A percentile compares a stretch with the other conserved stretches of the same genome.
Evolutionary conservation across 2,329 filamentous ascomycete species (phyloP).

Genomic region (Stachybotrys elegans): DNA sequence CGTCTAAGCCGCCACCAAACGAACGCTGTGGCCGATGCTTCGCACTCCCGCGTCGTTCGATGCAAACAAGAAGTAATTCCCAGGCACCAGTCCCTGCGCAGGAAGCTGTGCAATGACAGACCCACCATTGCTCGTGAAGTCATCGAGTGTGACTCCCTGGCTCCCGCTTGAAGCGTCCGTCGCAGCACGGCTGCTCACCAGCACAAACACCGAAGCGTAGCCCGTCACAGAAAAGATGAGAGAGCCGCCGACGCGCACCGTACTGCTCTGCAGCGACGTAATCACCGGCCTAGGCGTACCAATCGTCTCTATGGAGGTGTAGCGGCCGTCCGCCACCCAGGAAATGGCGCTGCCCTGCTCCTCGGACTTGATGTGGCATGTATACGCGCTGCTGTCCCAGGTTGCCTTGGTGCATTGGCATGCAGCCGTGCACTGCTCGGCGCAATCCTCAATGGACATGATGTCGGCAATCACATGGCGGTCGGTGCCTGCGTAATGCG

Average conservation of each 20-base stretch:
- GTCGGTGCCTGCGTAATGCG: background rate
- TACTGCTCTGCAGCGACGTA: constrained; percentile 15
- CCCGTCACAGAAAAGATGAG: constrained; percentile 17
- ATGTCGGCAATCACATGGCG: background rate
- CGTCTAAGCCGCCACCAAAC: no score
- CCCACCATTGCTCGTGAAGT: constrained; percentile 16
- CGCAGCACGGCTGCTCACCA: constrained; percentile 43
- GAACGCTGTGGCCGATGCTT: constrained; percentile 38
- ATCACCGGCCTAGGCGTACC: no score
- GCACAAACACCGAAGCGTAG: constrained; percentile 24
- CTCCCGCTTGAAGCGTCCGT: constrained; percentile 56
- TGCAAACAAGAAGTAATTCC: constrained; percentile 50
- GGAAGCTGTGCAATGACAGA: constrained; percentile 38
- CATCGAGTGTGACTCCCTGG: constrained; percentile 43
- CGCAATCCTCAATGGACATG: constrained; percentile 10
- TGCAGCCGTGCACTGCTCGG: constrained; percentile 11
- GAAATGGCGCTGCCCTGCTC: constrained; percentile 11
- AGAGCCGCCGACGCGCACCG: constrained; percentile 11
- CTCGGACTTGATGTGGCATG: constrained; percentile 12
- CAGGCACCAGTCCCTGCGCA: constrained; percentile 43
- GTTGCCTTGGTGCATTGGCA: constrained; percentile 12
- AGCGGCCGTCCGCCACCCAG: constrained; percentile 12
- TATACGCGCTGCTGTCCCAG: constrained; percentile 13
- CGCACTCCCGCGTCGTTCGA: constrained; percentile 39
- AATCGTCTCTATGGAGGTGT: constrained; percentile 12